Base-by-base conservation (phyloP, 2,329 filamentous ascomycete genomes). In the Cercospora sp. region DNA sequence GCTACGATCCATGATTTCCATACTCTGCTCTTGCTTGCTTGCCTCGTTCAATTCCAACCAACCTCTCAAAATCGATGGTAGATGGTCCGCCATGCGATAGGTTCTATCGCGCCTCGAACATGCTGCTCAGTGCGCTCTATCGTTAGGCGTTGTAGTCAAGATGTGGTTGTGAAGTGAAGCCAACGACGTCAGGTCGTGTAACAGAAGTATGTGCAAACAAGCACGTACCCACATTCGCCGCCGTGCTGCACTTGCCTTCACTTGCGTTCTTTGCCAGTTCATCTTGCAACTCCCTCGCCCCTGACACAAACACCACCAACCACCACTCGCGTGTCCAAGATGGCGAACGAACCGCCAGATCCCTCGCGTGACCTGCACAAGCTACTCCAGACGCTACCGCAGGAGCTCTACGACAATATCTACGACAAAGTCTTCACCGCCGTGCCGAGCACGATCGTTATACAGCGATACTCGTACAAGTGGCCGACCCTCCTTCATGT, bases 401-500 rank as follows among this genome's bases (percentile, higher is more conserved):
- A 60, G 53, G 65, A 67, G 16, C 31, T 64, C 5, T 67, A 67
- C 53, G 18, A 60, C 60, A 55, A 57, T 2, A 63, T 63, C 33
- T 59, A 57, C 45, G n/a, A 42, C 3, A 30, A 63, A 2, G 31
- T 60, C 18, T 60, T 60, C 31, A 60, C 31, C 31, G 20, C 18
- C 45, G 30, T 20, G 4, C 31, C 60, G 16, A 62, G 26, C 30
- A 53, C 13, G 2, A 13, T 53, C 20, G 13, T n/a, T 28, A 4
- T 48, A 10, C n/a, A 26, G 3, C 16, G 5, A 23, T n/a, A 53
- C 8, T n/a, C 23, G 12, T 59, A 60, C 63, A 36, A 12, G 5
- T 45, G 36, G 28, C 64, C 65, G 12, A n/a, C 53, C 42, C 33
- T 59, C 2, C 60, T 67, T 9, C 65, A 67, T 9, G 51, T 67